Percentiles rank a stretch among this genome's conserved stretches.
These are phyloP conservation scores for Thalia dealbata DNA, from an alignment of 176 grass and related monocot genomes.

Conservation along the genomic window DNA sequence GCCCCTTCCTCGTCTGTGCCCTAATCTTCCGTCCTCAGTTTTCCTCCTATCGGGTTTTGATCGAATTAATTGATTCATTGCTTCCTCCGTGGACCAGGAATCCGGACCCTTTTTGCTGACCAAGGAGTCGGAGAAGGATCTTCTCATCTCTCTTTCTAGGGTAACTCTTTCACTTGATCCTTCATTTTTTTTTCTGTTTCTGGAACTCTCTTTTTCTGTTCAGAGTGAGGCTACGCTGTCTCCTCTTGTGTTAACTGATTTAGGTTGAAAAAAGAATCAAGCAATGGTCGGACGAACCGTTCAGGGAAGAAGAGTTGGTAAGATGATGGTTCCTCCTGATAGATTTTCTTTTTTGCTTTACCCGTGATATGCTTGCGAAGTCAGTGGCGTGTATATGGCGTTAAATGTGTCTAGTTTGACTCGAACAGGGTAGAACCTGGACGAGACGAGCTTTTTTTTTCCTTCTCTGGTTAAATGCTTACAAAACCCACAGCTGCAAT, in stretches of 20 bases:
- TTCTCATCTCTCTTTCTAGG: slow-evolving; percentile 42
- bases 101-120: slow-evolving; percentile 9
- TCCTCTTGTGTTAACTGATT: background rate
- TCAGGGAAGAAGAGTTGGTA: background rate
- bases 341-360: background rate
- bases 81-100: slow-evolving; percentile 23
- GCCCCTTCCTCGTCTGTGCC: background rate
- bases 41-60: background rate
- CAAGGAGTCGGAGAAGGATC: slow-evolving; percentile 41
- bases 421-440: background rate
- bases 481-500: no score
- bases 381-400: background rate
- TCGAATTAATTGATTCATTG: background rate
- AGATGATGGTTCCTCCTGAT: background rate
- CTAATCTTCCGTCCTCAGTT: background rate
- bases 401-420: background rate
- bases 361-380: background rate
- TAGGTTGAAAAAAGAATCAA: slow-evolving; percentile 13
- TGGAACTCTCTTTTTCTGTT: background rate
- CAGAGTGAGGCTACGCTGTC: background rate
- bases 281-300: background rate
- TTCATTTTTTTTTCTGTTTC: background rate
- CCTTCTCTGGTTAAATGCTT: no score
- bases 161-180: slow-evolving; percentile 17
- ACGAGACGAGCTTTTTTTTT: no score